Evolutionary conservation across 164 flowering plant genomes (phyloP).

Genomic region (Tetrastigma voinierianum): DNA sequence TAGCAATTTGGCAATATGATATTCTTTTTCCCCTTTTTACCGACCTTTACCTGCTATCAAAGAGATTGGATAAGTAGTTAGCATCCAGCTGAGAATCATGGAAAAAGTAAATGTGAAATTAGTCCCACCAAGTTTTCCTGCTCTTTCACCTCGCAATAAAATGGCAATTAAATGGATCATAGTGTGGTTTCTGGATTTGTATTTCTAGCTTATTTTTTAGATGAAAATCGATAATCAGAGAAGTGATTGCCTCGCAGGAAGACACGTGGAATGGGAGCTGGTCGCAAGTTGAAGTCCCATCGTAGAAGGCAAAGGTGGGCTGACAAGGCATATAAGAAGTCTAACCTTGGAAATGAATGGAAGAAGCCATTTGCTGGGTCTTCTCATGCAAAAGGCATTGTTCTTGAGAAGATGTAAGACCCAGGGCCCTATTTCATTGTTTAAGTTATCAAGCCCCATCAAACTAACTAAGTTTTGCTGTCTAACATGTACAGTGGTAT

Average conservation of each 20-base stretch:
- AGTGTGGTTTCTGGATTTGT: neutral
- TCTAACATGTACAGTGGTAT: slow-evolving; percentile 47
- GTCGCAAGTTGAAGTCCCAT: slow-evolving; percentile 73
- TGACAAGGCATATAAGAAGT: slow-evolving; percentile 74
- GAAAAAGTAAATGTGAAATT: too few relatives aligned
- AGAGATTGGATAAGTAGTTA: too few relatives aligned
- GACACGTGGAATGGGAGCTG: slow-evolving; percentile 93
- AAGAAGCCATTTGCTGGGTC: slow-evolving; percentile 92
- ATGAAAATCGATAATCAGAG: neutral
- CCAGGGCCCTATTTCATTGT: neutral
- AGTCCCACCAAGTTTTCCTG: too few relatives aligned
- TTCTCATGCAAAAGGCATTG: slow-evolving; percentile 86
- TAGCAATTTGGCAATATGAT: too few relatives aligned
- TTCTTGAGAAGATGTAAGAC: slow-evolving; percentile 78
- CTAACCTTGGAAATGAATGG: slow-evolving; percentile 86
- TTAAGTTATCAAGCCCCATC: too few relatives aligned
- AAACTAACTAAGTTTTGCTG: neutral
- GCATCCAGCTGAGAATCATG: too few relatives aligned
- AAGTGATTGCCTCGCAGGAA: slow-evolving; percentile 39
- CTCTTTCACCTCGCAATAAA: too few relatives aligned
- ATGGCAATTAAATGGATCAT: too few relatives aligned
- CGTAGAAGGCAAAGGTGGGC: slow-evolving; percentile 79
- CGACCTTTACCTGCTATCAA: too few relatives aligned
- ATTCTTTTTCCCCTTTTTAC: too few relatives aligned
- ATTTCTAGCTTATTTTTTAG: neutral